Conservation (phyloP, 2,329 filamentous ascomycete species). For the Colletotrichum orbiculare region DNA sequence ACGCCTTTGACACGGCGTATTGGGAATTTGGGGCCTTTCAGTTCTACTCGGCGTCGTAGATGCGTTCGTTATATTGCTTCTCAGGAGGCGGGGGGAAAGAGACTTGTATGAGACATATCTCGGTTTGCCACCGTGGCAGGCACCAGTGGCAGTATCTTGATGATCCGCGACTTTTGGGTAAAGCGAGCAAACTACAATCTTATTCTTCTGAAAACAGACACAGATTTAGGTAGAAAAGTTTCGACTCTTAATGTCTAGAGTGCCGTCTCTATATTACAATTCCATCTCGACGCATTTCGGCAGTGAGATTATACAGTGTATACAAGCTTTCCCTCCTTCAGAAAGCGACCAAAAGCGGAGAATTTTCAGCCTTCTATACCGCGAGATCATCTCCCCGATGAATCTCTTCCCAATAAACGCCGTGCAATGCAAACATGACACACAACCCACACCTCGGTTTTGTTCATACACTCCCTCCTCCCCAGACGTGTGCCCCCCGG, state of each 20-base stretch:
- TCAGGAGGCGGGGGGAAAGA: neutral
- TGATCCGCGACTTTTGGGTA: constrained; percentile 9
- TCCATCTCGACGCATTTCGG: neutral
- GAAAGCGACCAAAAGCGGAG: constrained; percentile 18
- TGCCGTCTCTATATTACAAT: constrained; percentile 22
- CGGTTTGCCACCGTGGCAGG: constrained; percentile 20
- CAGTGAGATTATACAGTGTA: neutral
- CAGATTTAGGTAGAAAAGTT: neutral
- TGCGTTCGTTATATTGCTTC: neutral
- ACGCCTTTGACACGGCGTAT: constrained; percentile 67
- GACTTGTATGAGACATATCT: neutral
- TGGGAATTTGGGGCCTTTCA: constrained; percentile 74
- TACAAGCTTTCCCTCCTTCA: neutral
- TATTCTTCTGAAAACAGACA: too few species aligned
- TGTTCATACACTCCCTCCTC: neutral
- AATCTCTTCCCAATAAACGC: constrained; percentile 34
- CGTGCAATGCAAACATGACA: constrained; percentile 36
- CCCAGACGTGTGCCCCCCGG: neutral
- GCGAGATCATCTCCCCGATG: neutral
- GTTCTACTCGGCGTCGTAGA: constrained; percentile 58
- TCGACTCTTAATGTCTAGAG: constrained; percentile 11
- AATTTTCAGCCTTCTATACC: constrained; percentile 10
- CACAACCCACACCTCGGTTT: neutral
- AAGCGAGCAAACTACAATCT: too few species aligned
- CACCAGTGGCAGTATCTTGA: constrained; percentile 8